Conservation (phyloP, 202 grass and related monocot genomes). For the Digitaria exilis region DNA sequence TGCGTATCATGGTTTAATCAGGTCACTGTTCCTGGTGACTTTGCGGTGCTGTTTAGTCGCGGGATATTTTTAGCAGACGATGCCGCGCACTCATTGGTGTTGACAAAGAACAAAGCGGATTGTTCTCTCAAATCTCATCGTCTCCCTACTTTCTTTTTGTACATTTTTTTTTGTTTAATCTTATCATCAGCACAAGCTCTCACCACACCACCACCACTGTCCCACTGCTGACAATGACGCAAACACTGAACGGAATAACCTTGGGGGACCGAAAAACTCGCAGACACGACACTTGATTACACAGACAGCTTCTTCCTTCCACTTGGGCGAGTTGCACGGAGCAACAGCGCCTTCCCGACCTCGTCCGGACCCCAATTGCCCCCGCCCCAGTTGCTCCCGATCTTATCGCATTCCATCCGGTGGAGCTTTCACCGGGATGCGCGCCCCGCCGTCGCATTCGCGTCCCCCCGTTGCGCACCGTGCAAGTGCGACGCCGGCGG, state of each 20-base stretch:
- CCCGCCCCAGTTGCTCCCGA: slow-evolving; percentile 36
- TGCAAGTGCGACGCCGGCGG: neutral
- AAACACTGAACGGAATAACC: neutral
- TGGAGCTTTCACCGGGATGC: slow-evolving; percentile 35
- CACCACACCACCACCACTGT: neutral
- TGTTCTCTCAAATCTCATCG: neutral
- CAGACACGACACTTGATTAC: slow-evolving; percentile 20
- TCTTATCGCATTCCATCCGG: slow-evolving; percentile 37
- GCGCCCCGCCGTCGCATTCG: slow-evolving; percentile 12
- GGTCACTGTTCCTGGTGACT: slow-evolving; percentile 10
- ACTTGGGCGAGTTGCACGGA: slow-evolving; percentile 47
- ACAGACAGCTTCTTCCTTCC: neutral
- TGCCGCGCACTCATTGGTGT: neutral
- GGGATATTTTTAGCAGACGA: slow-evolving; percentile 18
- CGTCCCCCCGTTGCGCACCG: slow-evolving; percentile 2
- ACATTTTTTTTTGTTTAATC: neutral
- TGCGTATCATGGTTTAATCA: neutral
- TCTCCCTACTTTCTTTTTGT: neutral
- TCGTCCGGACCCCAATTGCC: slow-evolving; percentile 3
- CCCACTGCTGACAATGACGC: slow-evolving; percentile 19
- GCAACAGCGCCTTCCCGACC: slow-evolving; percentile 2
- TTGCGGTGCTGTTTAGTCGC: neutral
- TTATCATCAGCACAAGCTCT: neutral
- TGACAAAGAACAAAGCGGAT: slow-evolving; percentile 24
- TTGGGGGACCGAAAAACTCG: neutral